Percentiles rank a stretch among this genome's conserved stretches.
phyloP scores from a whole-genome alignment of 257 asterid genomes.

The Echium plantagineum region DNA sequence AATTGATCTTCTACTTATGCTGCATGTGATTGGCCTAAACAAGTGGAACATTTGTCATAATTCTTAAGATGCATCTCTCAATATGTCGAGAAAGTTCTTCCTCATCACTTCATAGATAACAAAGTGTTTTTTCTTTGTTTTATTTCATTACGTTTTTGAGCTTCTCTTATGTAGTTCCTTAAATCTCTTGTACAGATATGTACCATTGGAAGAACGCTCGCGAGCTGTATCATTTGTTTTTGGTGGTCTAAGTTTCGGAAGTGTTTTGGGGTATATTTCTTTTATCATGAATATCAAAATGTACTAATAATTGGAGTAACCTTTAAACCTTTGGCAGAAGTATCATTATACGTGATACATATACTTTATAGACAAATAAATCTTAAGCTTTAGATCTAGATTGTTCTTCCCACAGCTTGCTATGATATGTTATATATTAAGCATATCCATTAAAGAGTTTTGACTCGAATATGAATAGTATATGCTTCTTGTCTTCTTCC shows the following conservation, averaged over 20 bases:
- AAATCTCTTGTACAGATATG: constrained; percentile 40
- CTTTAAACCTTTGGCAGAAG: background rate
- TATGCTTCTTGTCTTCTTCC: too few species aligned
- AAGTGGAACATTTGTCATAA: background rate
- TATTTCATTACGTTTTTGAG: constrained; percentile 1
- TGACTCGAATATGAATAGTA: background rate
- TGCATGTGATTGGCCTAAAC: background rate
- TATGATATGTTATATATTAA: too few species aligned
- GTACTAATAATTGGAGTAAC: background rate
- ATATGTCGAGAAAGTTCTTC: background rate
- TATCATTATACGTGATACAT: background rate
- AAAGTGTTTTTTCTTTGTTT: background rate
- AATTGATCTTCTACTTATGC: background rate
- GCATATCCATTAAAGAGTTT: too few species aligned
- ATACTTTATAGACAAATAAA: too few species aligned
- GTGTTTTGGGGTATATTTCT: constrained; percentile 71
- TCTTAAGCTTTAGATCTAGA: too few species aligned
- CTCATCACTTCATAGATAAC: background rate
- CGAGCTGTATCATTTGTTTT: constrained; percentile 97
- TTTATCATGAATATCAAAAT: constrained; percentile 9
- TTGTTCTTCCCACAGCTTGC: too few species aligned
- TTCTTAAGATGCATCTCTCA: background rate
- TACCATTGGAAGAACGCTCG: constrained; percentile 88
- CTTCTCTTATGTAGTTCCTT: background rate
- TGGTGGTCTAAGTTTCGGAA: constrained; percentile 95